phyloP scores from a whole-genome alignment of 352 stramenopile species.

The Thraustochytrium striatum region DNA sequence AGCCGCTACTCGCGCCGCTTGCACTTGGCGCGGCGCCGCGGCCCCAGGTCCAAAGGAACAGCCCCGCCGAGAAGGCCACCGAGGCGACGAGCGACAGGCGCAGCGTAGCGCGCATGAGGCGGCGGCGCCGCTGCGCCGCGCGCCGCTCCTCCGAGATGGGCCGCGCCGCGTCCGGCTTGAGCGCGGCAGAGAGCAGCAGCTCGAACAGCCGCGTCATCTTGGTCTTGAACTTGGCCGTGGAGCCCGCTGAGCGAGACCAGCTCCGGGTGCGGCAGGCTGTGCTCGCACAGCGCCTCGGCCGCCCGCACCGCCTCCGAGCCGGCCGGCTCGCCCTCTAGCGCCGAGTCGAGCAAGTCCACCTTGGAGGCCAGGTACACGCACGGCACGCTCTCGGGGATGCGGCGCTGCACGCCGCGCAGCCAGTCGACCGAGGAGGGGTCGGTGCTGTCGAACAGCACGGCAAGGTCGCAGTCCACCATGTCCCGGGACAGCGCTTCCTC shows the following conservation, averaged over 20 bases:
- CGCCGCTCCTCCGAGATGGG: slow-evolving; percentile 36
- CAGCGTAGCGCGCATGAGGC: slow-evolving; percentile 13
- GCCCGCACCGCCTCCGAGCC: slow-evolving; percentile 10
- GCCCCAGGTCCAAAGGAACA: neutral
- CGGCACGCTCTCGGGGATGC: slow-evolving; percentile 32
- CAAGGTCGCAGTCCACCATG: slow-evolving; percentile 45
- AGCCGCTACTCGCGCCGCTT: neutral
- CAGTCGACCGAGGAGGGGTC: slow-evolving; percentile 43
- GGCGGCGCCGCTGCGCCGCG: neutral
- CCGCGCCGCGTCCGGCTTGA: slow-evolving; percentile 8
- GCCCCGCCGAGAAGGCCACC: neutral
- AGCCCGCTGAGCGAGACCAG: neutral
- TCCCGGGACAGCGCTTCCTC: slow-evolving; percentile 20
- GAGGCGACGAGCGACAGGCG: slow-evolving; percentile 24
- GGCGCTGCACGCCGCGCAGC: slow-evolving; percentile 15
- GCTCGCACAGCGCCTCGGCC: slow-evolving; percentile 18
- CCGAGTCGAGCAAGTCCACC: neutral
- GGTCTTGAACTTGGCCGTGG: neutral
- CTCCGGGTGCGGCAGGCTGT: slow-evolving; percentile 35
- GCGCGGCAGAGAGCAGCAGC: slow-evolving; percentile 13
- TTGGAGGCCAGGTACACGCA: slow-evolving; percentile 30
- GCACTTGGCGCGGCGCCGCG: neutral
- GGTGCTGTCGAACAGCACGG: slow-evolving; percentile 40
- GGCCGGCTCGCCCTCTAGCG: neutral
- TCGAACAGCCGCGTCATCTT: slow-evolving; percentile 34